Percentiles rank a stretch among this genome's conserved stretches.
Evolutionary conservation across 1,284 basidiomycete genomes (phyloP).

Genomic region (Erythrobasidium hasegawianum): DNA sequence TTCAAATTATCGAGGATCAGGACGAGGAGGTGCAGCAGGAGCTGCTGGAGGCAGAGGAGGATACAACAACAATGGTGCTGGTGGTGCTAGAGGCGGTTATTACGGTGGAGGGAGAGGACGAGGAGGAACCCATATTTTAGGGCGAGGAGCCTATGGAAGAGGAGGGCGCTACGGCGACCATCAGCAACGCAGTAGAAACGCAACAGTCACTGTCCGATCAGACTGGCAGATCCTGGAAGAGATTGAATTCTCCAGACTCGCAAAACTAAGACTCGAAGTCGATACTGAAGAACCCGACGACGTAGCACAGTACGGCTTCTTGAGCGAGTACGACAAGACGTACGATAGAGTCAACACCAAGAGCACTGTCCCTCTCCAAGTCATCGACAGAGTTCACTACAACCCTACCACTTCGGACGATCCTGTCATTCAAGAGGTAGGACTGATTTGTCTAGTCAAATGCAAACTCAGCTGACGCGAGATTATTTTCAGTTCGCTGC

Average conservation of each 20-base stretch:
- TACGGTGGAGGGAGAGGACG: constrained; percentile 43
- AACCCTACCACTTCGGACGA: constrained; percentile 97
- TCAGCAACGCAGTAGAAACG: constrained; percentile 90
- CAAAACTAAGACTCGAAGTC: constrained; percentile 87
- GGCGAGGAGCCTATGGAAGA: constrained; percentile 41
- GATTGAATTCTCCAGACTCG: constrained; percentile 89
- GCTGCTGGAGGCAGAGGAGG: constrained; percentile 21
- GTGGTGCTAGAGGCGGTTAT: constrained; percentile 41
- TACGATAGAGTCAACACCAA: constrained; percentile 96
- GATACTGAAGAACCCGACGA: constrained; percentile 71
- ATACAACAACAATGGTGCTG: background rate
- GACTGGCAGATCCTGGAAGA: constrained; percentile 95
- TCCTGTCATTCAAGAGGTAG: constrained; percentile 82
- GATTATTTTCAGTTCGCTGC: constrained; percentile 60
- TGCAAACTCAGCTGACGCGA: constrained; percentile 15
- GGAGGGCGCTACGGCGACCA: constrained; percentile 63
- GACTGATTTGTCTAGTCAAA: constrained; percentile 40
- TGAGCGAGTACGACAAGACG: constrained; percentile 89
- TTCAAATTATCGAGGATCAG: constrained; percentile 36
- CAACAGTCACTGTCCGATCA: constrained; percentile 85
- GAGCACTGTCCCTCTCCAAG: constrained; percentile 81
- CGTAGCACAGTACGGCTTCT: constrained; percentile 77
- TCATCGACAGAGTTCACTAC: constrained; percentile 92
- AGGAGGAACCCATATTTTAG: constrained; percentile 43
- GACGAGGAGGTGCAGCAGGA: constrained; percentile 37